Evolutionary conservation across 179 eudicot genomes (phyloP), one percentile per base, ranked within the genome.

Genomic region (Camellia oleifera): DNA sequence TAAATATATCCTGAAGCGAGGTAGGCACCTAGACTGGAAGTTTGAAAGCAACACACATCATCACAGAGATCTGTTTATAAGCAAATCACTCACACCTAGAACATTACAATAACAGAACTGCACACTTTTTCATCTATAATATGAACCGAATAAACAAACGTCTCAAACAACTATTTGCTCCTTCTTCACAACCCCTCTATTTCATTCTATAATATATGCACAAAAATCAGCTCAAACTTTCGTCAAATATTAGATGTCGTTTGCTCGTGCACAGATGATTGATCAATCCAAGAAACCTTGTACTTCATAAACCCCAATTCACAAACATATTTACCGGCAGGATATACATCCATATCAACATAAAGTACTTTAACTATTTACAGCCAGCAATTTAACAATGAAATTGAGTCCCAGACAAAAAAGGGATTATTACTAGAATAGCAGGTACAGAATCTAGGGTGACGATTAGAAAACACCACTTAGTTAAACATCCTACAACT

Each of bases 401-500:
- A 69, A 69, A 69, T 46, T 15, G 3, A 26, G 56, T 68, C 14
- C 46, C 11, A 68, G 72, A 46, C 48, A 1, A 14, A 68, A 42
- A 68, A 42, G 48, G 52, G 48, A 5, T 32, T 32, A 32, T n/a
- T 42, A 32, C 48, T 42, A 68, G 50, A 12, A 68, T 46, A 68
- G 4, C n/a, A 67, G 50, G 48, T 32, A 67, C 3, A 12, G 9
- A 48, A 45, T 42, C 48, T 40, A 68, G 50, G 48, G 18, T 13
- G n/a, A 32, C 18, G 5, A 14, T 68, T 12, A 68, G 46, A 68
- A 42, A 14, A 67, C n/a, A 67, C 50, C 72, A 13, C 48, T 4
- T 18, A 40, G n/a, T 68, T 68, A 40, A 68, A 68, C 72, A n/a
- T 42, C 72, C 46, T 68, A 32, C 70, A 67, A 40, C 18, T 32